A percentile compares a stretch with the other conserved stretches of the same genome.
Evolutionary conservation across 768 basidiomycete species (phyloP).

Genomic region (Cystofilobasidium macerans): DNA sequence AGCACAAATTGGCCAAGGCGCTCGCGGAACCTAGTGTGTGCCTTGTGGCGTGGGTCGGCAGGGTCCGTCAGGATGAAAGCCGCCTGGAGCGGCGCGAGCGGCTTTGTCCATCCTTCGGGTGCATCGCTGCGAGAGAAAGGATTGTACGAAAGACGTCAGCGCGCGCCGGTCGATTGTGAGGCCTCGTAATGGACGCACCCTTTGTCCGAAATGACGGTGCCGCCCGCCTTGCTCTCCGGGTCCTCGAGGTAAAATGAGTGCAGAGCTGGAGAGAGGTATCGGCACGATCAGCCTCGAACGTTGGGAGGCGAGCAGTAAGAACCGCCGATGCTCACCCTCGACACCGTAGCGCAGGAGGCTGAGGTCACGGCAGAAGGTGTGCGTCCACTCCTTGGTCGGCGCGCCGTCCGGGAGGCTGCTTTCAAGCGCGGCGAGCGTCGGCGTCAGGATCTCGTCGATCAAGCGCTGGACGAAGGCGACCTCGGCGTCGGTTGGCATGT

Average conservation of each 20-base stretch:
- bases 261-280: constrained; percentile 4
- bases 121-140: constrained; percentile 47
- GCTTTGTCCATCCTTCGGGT: constrained; percentile 64
- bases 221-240: constrained; percentile 27
- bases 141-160: no score
- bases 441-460: constrained; percentile 56
- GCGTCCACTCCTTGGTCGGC: constrained; percentile 61
- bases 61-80: constrained; percentile 62
- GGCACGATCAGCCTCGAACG: constrained; percentile 50
- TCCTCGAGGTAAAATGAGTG: constrained; percentile 25
- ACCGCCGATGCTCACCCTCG: constrained; percentile 43
- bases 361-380: constrained; percentile 37
- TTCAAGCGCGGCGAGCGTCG: constrained; percentile 51
- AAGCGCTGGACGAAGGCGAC: constrained; percentile 62
- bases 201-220: background rate
- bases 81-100: constrained; percentile 51
- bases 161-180: no score
- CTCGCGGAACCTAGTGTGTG: constrained; percentile 48
- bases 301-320: constrained; percentile 77
- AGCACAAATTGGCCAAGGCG: constrained; percentile 63
- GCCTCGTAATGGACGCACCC: no score
- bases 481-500: constrained; percentile 59
- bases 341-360: constrained; percentile 19
- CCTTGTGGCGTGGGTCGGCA: constrained; percentile 54
- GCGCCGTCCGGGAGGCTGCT: constrained; percentile 43